Conservation (phyloP, 352 stramenopile species). For the Globisporangium nagaii region DNA sequence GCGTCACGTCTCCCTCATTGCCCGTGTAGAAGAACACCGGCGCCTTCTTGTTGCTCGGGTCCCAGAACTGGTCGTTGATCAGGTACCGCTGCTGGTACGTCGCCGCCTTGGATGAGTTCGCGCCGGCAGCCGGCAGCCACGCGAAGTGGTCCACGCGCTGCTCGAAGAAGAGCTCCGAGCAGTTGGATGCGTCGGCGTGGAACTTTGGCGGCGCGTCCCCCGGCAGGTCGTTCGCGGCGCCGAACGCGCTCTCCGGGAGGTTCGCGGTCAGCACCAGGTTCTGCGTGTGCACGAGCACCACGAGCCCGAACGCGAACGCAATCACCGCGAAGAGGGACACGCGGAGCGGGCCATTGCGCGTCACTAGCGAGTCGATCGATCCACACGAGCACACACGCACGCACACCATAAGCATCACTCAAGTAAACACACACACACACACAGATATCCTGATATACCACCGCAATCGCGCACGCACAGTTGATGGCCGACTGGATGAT, state of each 20-base stretch:
- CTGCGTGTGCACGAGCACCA: slow-evolving; percentile 71
- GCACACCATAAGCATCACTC: background rate
- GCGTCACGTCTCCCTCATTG: slow-evolving; percentile 92
- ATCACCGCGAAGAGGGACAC: slow-evolving; percentile 44
- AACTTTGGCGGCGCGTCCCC: slow-evolving; percentile 12
- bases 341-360: slow-evolving; percentile 19
- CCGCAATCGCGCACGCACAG: background rate
- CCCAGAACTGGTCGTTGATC: slow-evolving; percentile 84
- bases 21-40: slow-evolving; percentile 93
- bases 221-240: slow-evolving; percentile 7
- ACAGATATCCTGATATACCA: background rate
- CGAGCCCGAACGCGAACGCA: slow-evolving; percentile 45
- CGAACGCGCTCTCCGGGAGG: slow-evolving; percentile 33
- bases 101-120: slow-evolving; percentile 21
- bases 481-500: slow-evolving; percentile 12
- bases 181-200: slow-evolving; percentile 57
- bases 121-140: slow-evolving; percentile 24
- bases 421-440: background rate
- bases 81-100: slow-evolving; percentile 89
- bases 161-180: slow-evolving; percentile 80
- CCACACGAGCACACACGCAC: no score
- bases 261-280: slow-evolving; percentile 39
- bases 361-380: background rate
- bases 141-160: slow-evolving; percentile 90
- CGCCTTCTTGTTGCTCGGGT: slow-evolving; percentile 50